Conservation (phyloP, 129 eudicot genomes). For the Artemisia tridentata region DNA sequence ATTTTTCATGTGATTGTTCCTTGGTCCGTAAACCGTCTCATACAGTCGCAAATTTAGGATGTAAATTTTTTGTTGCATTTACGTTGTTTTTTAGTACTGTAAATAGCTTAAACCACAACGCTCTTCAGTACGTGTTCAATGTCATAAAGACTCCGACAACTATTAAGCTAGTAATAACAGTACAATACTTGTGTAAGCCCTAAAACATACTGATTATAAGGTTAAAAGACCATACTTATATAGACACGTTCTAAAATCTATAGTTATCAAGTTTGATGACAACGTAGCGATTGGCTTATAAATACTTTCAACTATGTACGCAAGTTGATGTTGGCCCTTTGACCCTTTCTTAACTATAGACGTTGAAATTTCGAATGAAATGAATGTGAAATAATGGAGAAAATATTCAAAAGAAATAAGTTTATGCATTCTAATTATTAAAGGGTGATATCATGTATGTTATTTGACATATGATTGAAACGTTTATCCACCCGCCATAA, state of each 20-base stretch:
- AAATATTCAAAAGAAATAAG: neutral
- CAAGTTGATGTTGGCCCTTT: neutral
- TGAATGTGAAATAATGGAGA: neutral
- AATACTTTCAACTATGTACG: conserved; percentile 12
- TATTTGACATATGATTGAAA: conserved; percentile 19
- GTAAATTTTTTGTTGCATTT: too few relatives aligned
- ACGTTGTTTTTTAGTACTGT: too few relatives aligned
- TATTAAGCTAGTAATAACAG: too few relatives aligned
- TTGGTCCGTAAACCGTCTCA: too few relatives aligned
- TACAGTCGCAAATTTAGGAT: too few relatives aligned
- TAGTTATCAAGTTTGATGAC: neutral
- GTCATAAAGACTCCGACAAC: too few relatives aligned
- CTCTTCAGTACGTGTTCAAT: too few relatives aligned
- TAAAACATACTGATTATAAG: too few relatives aligned
- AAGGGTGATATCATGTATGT: neutral
- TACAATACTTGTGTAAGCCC: too few relatives aligned
- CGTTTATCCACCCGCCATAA: conserved; percentile 22
- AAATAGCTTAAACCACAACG: too few relatives aligned
- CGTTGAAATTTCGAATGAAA: neutral
- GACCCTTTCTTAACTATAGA: neutral
- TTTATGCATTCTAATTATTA: neutral
- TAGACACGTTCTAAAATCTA: neutral
- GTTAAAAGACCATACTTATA: neutral
- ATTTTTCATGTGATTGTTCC: too few relatives aligned
- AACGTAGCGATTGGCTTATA: neutral